Base-by-base conservation (phyloP, 169 alveolate species). In the Eimeria tenella region DNA sequence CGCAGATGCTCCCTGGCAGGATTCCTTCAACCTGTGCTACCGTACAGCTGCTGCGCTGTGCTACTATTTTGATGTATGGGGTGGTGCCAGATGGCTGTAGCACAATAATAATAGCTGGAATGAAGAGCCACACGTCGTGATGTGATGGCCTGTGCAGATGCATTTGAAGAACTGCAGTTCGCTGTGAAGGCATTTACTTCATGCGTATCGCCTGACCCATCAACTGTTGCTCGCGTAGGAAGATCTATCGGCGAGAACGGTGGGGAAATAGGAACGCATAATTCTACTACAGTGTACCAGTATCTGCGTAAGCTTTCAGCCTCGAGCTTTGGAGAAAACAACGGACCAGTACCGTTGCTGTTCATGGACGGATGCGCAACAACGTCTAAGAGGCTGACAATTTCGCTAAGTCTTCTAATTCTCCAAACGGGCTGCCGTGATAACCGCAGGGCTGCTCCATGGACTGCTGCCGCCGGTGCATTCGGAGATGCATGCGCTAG, bases 281-380 rank as follows among this genome's bases (percentile, higher is more conserved):
- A 56, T 21, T 56, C 71, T 50, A 55, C 19, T 49, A 21, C 71
- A 4, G 56, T 81, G 17, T 13, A 81, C 31, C 65, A 81, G 89
- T 73, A 81, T 56, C 62, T 81, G 15, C 89, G 89, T 50, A 81
- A 21, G 89, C 89, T 81, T 81, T 25, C 53, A 15, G 56, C 21
- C 42, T 15, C 49, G 49, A 42, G 31, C 31, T 42, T 25, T 7
- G 55, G 73, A 21, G 71, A 81, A 8, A 52, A n/a, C 65, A 52
- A 6, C 58, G 86, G 65, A 77, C 7, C 73, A 81, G 53, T 50
- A 10, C 55, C 58, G 50, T 15, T 6, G 53, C 21, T 53, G 73
- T 53, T 81, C 31, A 56, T 21, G n/a, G 89, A 52, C 3, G 89
- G 89, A 0, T 53, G 73, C 23, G 17, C 62, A 21, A 11, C 70